Evolutionary conservation across 2,329 filamentous ascomycete genomes (phyloP), one percentile per base, ranked within the genome.

Genomic region (Eutypella sp.): DNA sequence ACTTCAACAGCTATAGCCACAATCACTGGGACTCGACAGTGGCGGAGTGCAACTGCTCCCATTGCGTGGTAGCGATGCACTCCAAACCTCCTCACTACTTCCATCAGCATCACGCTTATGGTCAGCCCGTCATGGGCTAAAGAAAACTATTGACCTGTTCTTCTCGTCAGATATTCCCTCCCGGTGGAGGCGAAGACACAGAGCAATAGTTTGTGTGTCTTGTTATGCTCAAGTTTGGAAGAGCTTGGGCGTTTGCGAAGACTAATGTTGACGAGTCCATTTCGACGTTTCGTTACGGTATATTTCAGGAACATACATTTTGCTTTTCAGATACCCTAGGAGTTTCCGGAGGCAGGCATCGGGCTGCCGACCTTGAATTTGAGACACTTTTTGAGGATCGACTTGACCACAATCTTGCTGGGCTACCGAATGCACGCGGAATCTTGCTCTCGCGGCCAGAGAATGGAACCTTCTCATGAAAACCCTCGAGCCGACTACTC

Each of bases 101-200:
- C 48, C 62, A 67, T 41, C 57, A 68, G n/a, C n/a, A n/a, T 19
- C 71, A 75, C 44, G 64, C 61, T 36, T 81, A 78, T 46, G 70
- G 73, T 23, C 78, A 81, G 57, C 65, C 78, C 13, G 78, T 81
- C 15, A 72, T 80, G 61, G 77, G 78, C 44, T 78, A n/a, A n/a
- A n/a, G 59, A 68, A 42, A 33, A 40, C 36, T 46, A 11, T 45
- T 52, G 47, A 46, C 52, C 50, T 56, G 44, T 45, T 45, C 39
- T 47, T 43, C 47, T 36, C n/a, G n/a, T n/a, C n/a, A n/a, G n/a
- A n/a, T 41, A 56, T 45, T 47, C 45, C 25, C 19, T 41, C 27
- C 39, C 43, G 41, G 43, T 38, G 31, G 47, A 39, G 36, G n/a
- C 18, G 36, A 16, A n/a, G 10, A 22, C 13, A 13, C 15, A 24